Evolutionary conservation across 352 stramenopile genomes (phyloP).

Genomic region (Pythium dissotocum): DNA sequence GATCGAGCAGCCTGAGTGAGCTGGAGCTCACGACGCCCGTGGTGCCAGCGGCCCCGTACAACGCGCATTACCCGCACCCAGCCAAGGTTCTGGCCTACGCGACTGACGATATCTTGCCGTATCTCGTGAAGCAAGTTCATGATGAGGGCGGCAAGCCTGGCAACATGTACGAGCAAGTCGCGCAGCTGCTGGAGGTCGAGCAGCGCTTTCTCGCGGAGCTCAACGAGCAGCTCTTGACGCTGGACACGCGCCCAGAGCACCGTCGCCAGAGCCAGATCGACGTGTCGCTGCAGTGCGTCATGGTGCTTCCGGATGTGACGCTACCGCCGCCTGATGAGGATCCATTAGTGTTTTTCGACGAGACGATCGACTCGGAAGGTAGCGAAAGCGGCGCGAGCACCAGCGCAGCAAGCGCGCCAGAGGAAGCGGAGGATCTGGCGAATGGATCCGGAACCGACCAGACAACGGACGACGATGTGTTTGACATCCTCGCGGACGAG

Average conservation of each 20-base stretch:
- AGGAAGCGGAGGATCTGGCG: conserved; percentile 24
- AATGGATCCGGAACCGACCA: conserved; percentile 30
- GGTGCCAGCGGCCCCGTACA: conserved; percentile 13
- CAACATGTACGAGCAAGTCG: conserved; percentile 49
- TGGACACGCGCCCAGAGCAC: conserved; percentile 58
- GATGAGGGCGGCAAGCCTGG: not conserved
- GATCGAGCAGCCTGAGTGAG: conserved; percentile 16
- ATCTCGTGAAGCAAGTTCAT: conserved; percentile 46
- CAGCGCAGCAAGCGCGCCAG: conserved; percentile 19
- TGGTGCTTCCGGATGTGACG: conserved; percentile 81
- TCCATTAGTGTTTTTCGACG: conserved; percentile 40
- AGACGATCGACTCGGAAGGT: conserved; percentile 19
- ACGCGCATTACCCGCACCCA: conserved; percentile 69
- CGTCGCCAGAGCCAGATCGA: conserved; percentile 75
- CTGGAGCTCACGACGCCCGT: conserved; percentile 22
- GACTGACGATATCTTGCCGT: conserved; percentile 73
- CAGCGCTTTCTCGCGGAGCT: conserved; percentile 56
- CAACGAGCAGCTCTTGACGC: conserved; percentile 61
- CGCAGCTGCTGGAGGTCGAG: conserved; percentile 66
- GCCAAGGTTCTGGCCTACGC: conserved; percentile 71
- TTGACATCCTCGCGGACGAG: conserved; percentile 18
- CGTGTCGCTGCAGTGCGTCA: conserved; percentile 66
- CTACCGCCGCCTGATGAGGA: conserved; percentile 54
- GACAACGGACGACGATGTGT: conserved; percentile 36
- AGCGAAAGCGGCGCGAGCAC: conserved; percentile 8